Conservation (phyloP, 2,329 filamentous ascomycete genomes). For the Chrysoporthe puriensis region DNA sequence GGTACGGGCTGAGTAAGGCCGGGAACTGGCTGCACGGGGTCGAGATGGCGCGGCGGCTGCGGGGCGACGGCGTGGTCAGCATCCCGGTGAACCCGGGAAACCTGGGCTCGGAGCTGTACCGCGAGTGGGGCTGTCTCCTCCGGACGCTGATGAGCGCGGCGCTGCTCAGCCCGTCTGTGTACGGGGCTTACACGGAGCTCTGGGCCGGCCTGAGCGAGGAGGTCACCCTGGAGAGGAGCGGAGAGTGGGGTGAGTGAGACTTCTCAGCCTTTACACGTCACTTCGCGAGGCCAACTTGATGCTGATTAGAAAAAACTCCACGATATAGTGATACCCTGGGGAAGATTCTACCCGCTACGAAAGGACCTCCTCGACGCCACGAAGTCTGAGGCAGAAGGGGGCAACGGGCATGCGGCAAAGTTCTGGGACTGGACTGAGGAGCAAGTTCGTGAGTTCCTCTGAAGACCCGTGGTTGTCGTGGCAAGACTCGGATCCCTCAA, state of each 20-base stretch:
- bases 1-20: slow-evolving; percentile 35
- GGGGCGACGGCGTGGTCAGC: slow-evolving; percentile 33
- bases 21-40: slow-evolving; percentile 31
- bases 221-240: slow-evolving; percentile 7
- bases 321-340: not conserved
- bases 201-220: slow-evolving; percentile 29
- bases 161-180: slow-evolving; percentile 26
- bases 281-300: not conserved
- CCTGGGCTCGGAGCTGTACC: slow-evolving; percentile 14
- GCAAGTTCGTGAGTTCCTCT: slow-evolving; percentile 37
- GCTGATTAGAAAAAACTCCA: not conserved
- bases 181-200: slow-evolving; percentile 42
- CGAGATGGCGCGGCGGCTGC: slow-evolving; percentile 33
- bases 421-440: slow-evolving; percentile 48
- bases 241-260: not conserved
- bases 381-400: slow-evolving; percentile 42
- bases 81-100: slow-evolving; percentile 26
- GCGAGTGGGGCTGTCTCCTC: not conserved
- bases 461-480: not conserved
- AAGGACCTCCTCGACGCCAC: slow-evolving; percentile 26
- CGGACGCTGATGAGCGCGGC: not conserved
- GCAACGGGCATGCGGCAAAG: slow-evolving; percentile 39
- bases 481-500: not conserved
- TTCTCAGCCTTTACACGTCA: not conserved
- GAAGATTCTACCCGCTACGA: slow-evolving; percentile 4